phyloP scores from a whole-genome alignment of 208 protist genomes.

The Acanthamoeba divionensis region DNA sequence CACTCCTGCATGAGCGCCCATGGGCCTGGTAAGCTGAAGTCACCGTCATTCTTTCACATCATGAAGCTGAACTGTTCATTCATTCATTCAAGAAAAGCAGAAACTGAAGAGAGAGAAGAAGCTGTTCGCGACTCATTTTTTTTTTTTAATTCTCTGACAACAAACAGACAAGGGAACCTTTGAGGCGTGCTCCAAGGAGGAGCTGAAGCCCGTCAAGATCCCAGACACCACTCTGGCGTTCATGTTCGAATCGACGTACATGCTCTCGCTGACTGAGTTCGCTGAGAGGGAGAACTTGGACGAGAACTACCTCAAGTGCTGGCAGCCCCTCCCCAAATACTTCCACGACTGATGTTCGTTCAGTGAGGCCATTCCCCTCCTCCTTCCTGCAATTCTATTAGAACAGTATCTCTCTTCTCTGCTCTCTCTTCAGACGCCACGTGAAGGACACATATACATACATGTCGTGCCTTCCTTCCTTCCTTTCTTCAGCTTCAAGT shows the following conservation, averaged over 20 bases:
- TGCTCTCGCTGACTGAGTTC: slow-evolving; percentile 77
- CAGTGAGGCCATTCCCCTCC: too few relatives aligned
- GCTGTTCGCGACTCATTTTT: slow-evolving; percentile 76
- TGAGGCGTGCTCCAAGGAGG: slow-evolving; percentile 57
- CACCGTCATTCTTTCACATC: too few relatives aligned
- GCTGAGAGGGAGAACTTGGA: slow-evolving; percentile 66
- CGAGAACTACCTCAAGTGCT: slow-evolving; percentile 81
- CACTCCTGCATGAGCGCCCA: slow-evolving; percentile 71
- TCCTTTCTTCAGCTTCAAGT: too few relatives aligned
- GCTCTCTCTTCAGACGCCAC: too few relatives aligned
- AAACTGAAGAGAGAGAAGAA: too few relatives aligned
- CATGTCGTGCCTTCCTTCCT: too few relatives aligned
- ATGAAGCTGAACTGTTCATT: slow-evolving; percentile 48
- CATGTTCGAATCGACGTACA: slow-evolving; percentile 87
- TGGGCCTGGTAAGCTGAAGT: too few relatives aligned
- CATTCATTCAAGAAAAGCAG: too few relatives aligned
- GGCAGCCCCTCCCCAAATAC: slow-evolving; percentile 59
- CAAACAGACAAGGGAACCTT: slow-evolving; percentile 80
- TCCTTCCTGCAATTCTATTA: too few relatives aligned
- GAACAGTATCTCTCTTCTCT: too few relatives aligned
- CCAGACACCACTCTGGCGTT: slow-evolving; percentile 83
- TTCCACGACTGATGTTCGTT: too few relatives aligned
- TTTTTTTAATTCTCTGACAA: slow-evolving; percentile 78
- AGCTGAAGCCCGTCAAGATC: slow-evolving; percentile 72
- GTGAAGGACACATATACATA: too few relatives aligned